Percentiles rank a stretch among this genome's conserved stretches.
Evolutionary conservation across 306 rosid genomes (phyloP).

Genomic region (Cicer cuneatum): DNA sequence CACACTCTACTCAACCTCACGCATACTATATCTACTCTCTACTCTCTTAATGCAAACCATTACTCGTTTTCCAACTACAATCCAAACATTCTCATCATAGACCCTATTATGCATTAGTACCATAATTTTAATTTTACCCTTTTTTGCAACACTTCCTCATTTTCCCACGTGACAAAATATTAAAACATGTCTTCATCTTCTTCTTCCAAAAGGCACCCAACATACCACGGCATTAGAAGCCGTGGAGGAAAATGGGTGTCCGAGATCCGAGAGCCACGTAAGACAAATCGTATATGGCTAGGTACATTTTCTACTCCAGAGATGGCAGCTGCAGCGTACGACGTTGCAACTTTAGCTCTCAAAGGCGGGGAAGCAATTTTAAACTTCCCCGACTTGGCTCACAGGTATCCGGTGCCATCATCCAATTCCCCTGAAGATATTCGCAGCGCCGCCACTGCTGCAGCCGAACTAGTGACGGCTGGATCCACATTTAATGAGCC

Average conservation of each 20-base stretch:
- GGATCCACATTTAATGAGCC: background rate
- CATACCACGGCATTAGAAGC: slow-evolving; percentile 73
- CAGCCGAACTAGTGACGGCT: slow-evolving; percentile 43
- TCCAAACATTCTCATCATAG: background rate
- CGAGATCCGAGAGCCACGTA: slow-evolving; percentile 90
- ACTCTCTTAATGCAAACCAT: background rate
- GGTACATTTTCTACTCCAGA: slow-evolving; percentile 79
- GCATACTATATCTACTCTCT: background rate
- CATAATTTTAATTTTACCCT: background rate
- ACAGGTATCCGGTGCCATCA: slow-evolving; percentile 61
- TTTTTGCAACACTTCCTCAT: background rate
- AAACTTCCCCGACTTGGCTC: slow-evolving; percentile 60
- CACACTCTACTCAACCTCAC: background rate
- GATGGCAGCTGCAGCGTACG: slow-evolving; percentile 95
- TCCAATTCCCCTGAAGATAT: slow-evolving; percentile 67
- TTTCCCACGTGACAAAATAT: slow-evolving; percentile 23
- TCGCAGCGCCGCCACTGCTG: slow-evolving; percentile 72
- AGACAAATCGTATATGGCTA: slow-evolving; percentile 82
- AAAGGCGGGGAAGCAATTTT: slow-evolving; percentile 66
- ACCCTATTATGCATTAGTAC: background rate
- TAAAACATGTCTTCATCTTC: slow-evolving; percentile 55
- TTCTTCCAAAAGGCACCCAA: slow-evolving; percentile 61
- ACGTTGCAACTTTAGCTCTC: slow-evolving; percentile 78
- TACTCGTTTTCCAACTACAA: too few relatives aligned
- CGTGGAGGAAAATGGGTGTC: slow-evolving; percentile 90